Conservation (phyloP, 1,139 yeast species). For the Candida sp. region DNA sequence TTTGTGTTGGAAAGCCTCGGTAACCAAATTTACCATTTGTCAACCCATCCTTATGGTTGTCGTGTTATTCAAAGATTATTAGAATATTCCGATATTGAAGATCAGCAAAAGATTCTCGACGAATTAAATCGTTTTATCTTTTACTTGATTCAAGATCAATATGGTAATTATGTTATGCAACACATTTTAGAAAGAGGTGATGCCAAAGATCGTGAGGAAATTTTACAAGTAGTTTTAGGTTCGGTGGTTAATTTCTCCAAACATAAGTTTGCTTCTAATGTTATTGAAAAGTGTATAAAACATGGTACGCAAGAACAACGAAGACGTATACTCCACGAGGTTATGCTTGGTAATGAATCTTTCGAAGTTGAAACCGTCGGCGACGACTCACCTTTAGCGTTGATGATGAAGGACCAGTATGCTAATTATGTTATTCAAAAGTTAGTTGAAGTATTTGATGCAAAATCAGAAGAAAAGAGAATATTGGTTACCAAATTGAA, state of each 20-base stretch:
- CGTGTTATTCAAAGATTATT: slow-evolving; percentile 91
- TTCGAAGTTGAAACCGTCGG: slow-evolving; percentile 36
- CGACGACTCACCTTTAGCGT: slow-evolving; percentile 62
- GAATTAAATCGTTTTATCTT: slow-evolving; percentile 75
- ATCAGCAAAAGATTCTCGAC: slow-evolving; percentile 60
- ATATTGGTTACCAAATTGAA: slow-evolving; percentile 59
- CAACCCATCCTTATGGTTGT: slow-evolving; percentile 97
- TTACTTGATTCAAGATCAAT: slow-evolving; percentile 89
- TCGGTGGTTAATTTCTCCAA: slow-evolving; percentile 81
- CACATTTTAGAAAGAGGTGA: slow-evolving; percentile 86
- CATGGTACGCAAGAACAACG: slow-evolving; percentile 67
- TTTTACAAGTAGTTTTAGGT: slow-evolving; percentile 40
- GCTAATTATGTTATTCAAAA: slow-evolving; percentile 97
- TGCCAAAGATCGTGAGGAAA: slow-evolving; percentile 39
- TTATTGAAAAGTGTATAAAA: slow-evolving; percentile 89
- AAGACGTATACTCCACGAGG: slow-evolving; percentile 56
- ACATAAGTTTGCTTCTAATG: slow-evolving; percentile 97
- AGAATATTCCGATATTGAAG: slow-evolving; percentile 66
- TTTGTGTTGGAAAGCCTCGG: slow-evolving; percentile 74
- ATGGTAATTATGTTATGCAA: slow-evolving; percentile 96
- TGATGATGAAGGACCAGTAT: slow-evolving; percentile 97
- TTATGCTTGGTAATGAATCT: slow-evolving; percentile 50
- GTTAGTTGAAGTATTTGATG: slow-evolving; percentile 71
- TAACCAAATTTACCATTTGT: slow-evolving; percentile 80
- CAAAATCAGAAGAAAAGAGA: slow-evolving; percentile 64